Evolutionary conservation across 73 alveolate genomes (phyloP).

Genomic region (Symbiodinium natans): DNA sequence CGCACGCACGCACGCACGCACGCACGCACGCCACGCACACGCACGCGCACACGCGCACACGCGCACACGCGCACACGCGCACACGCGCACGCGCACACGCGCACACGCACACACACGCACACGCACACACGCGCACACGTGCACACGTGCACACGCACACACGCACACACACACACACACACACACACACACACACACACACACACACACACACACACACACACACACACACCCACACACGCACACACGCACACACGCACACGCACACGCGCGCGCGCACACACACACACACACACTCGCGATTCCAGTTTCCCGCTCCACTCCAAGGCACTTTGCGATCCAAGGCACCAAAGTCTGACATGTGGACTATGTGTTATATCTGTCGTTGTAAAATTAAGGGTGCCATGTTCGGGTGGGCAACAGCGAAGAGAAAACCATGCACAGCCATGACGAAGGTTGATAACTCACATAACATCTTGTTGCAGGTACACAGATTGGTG

Average conservation of each 20-base stretch:
- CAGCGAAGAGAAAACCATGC: neutral
- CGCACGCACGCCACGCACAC: too few species aligned
- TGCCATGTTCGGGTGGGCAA: too few species aligned
- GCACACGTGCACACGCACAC: neutral
- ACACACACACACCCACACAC: too few species aligned
- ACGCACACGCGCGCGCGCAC: neutral
- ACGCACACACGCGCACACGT: neutral
- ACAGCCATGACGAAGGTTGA: neutral
- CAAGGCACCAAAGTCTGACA: too few species aligned
- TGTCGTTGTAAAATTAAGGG: too few species aligned
- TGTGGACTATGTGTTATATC: too few species aligned
- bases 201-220: neutral
- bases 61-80: too few species aligned
- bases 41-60: too few species aligned
- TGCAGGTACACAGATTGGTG: too few species aligned
- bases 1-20: neutral
- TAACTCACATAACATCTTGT: too few species aligned
- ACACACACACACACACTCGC: neutral
- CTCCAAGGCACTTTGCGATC: too few species aligned
- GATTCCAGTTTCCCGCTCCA: too few species aligned
- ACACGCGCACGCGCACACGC: neutral
- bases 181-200: neutral
- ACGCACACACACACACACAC: neutral
- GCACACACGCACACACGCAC: neutral
- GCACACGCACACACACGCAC: neutral